Evolutionary conservation across 2,329 filamentous ascomycete genomes (phyloP).

Genomic region (Emergomyces orientalis): DNA sequence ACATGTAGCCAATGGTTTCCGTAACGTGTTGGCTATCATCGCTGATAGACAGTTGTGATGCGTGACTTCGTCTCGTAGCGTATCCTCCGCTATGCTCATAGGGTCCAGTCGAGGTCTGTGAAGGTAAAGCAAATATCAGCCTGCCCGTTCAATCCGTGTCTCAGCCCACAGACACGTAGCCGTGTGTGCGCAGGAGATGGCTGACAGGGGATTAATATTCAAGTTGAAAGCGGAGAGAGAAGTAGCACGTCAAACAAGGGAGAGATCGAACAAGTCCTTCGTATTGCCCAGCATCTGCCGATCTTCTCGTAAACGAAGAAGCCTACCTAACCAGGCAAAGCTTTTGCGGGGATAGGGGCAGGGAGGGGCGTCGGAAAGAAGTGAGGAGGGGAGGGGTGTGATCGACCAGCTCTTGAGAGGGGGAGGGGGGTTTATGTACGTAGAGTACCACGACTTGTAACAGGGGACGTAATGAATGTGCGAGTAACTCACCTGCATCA

Average conservation of each 20-base stretch:
- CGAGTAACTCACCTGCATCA: conserved; percentile 21
- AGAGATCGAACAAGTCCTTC: background rate
- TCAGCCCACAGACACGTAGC: background rate
- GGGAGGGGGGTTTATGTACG: background rate
- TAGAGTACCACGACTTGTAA: conserved; percentile 43
- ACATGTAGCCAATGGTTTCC: conserved; percentile 84
- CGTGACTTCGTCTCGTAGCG: conserved; percentile 48
- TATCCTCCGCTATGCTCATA: conserved; percentile 38
- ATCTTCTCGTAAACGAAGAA: conserved; percentile 57
- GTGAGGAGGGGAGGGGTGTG: background rate
- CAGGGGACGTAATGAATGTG: too few relatives aligned
- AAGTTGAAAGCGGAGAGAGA: background rate
- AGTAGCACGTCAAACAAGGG: background rate
- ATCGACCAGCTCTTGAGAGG: background rate
- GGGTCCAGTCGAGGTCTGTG: conserved; percentile 34
- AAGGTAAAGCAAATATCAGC: background rate
- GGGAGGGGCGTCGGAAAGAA: background rate
- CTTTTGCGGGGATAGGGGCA: conserved; percentile 44
- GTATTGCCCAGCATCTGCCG: conserved; percentile 7
- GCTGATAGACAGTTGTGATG: conserved; percentile 60
- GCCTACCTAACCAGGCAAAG: conserved; percentile 56
- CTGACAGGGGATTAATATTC: background rate
- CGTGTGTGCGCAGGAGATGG: background rate
- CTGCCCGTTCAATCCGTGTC: background rate
- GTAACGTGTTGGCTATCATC: conserved; percentile 91